Conservation (phyloP, 805 yeast genomes). For the Myxozyma lipomycoides region DNA sequence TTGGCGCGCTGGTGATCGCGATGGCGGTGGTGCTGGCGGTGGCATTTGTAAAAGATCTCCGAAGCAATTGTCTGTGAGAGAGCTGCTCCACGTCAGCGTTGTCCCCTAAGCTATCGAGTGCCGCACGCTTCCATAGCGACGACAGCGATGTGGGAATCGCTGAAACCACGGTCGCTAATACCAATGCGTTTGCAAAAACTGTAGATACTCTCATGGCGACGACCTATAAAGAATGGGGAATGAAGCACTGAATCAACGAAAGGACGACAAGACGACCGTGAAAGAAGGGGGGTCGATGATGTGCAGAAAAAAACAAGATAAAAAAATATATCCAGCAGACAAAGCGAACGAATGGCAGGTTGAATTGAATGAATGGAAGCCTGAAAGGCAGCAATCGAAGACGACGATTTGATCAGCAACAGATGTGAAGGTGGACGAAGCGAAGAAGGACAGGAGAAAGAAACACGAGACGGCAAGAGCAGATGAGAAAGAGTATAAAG, state of each 20-base stretch:
- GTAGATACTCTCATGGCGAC: not conserved
- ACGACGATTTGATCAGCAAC: too few relatives aligned
- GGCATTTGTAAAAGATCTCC: conserved; percentile 1
- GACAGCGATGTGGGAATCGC: conserved; percentile 12
- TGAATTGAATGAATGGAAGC: too few relatives aligned
- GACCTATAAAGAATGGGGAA: too few relatives aligned
- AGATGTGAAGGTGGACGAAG: too few relatives aligned
- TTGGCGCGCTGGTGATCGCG: conserved; percentile 1
- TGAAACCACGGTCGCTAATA: conserved; percentile 3
- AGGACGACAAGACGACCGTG: conserved; percentile 26
- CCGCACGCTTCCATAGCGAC: conserved; percentile 12
- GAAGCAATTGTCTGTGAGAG: not conserved
- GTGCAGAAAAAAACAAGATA: conserved; percentile 27
- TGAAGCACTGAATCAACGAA: conserved; percentile 25
- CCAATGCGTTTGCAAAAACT: not conserved
- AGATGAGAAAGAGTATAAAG: too few relatives aligned
- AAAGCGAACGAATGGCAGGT: conserved; percentile 1
- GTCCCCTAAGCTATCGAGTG: conserved; percentile 1
- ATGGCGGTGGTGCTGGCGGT: not conserved
- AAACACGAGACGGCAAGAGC: too few relatives aligned
- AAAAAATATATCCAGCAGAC: not conserved
- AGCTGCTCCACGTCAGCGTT: not conserved
- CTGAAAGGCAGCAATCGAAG: not conserved
- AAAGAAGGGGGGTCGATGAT: conserved; percentile 28
- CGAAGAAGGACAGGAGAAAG: too few relatives aligned